These are phyloP conservation scores for Malania oleifera DNA, from an alignment of 164 flowering plant species.

Conservation along the genomic window DNA sequence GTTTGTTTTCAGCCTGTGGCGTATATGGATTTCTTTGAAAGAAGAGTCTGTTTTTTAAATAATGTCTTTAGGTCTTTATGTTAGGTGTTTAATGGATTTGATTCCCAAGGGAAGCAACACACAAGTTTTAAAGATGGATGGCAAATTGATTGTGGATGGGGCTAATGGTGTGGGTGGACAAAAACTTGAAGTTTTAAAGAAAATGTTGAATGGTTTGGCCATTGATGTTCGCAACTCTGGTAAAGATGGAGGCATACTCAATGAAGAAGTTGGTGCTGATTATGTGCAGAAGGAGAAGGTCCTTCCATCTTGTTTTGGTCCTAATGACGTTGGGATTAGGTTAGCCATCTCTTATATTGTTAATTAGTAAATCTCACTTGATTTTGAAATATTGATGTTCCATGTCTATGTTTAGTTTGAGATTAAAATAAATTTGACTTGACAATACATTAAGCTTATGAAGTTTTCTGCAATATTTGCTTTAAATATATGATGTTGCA, in stretches of 20 bases:
- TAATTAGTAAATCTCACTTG: background rate
- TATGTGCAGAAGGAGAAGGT: slow-evolving; percentile 94
- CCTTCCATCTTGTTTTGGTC: slow-evolving; percentile 62
- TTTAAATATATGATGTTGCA: background rate
- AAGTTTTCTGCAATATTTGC: background rate
- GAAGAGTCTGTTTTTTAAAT: background rate
- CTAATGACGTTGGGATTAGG: slow-evolving; percentile 68
- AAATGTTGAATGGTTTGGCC: slow-evolving; percentile 33
- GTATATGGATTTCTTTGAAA: background rate
- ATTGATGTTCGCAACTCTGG: slow-evolving; percentile 76
- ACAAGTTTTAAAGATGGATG: slow-evolving; percentile 19
- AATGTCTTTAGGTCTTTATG: background rate
- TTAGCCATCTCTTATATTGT: slow-evolving; percentile 27
- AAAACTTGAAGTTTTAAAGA: slow-evolving; percentile 51
- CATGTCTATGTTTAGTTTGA: too few relatives aligned
- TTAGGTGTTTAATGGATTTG: slow-evolving; percentile 72
- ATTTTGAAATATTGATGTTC: too few relatives aligned
- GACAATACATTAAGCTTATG: background rate
- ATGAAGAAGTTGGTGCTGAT: slow-evolving; percentile 95
- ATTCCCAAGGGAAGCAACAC: slow-evolving; percentile 31
- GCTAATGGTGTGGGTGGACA: slow-evolving; percentile 95
- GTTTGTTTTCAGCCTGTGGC: too few relatives aligned
- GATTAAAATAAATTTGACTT: background rate
- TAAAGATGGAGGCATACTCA: slow-evolving; percentile 71
- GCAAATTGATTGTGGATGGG: slow-evolving; percentile 71